Percentiles rank a stretch among this genome's conserved stretches.
These are phyloP conservation scores for Eucalyptus polyanthemos DNA, from an alignment of 345 rosid species.

Conservation along the genomic window DNA sequence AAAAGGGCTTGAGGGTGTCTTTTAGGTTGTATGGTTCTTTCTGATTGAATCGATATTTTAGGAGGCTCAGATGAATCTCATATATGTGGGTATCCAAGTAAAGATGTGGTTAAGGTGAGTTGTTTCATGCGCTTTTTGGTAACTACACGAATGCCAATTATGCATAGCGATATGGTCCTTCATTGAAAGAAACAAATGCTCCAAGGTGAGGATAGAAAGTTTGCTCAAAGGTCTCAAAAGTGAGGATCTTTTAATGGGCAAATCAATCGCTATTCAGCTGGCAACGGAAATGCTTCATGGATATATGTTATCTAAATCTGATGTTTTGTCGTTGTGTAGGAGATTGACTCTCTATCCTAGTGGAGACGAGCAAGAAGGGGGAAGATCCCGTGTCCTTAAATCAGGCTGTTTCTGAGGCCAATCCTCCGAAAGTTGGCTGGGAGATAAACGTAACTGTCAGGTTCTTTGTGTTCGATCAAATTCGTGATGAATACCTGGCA, in stretches of 20 bases:
- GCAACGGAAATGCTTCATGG: neutral
- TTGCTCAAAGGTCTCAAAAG: neutral
- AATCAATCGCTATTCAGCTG: neutral
- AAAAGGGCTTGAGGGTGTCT: neutral
- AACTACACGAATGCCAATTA: neutral
- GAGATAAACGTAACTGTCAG: neutral
- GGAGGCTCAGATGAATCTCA: neutral
- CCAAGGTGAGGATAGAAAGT: neutral
- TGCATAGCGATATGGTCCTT: neutral
- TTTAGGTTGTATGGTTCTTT: neutral
- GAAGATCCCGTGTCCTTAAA: neutral
- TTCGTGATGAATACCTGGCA: neutral
- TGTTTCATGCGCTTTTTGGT: neutral
- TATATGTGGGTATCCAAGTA: neutral
- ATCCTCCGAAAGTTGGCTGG: neutral
- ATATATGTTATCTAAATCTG: neutral
- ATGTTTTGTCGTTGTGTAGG: neutral
- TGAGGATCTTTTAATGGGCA: neutral
- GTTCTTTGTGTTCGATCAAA: neutral
- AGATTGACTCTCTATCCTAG: neutral
- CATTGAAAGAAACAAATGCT: neutral
- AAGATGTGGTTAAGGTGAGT: neutral
- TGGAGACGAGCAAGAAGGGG: neutral
- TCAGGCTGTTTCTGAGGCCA: neutral
- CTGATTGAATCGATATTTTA: neutral